Evolutionary conservation across 2,329 filamentous ascomycete genomes (phyloP).

Genomic region (Furcasterigmium furcatum): DNA sequence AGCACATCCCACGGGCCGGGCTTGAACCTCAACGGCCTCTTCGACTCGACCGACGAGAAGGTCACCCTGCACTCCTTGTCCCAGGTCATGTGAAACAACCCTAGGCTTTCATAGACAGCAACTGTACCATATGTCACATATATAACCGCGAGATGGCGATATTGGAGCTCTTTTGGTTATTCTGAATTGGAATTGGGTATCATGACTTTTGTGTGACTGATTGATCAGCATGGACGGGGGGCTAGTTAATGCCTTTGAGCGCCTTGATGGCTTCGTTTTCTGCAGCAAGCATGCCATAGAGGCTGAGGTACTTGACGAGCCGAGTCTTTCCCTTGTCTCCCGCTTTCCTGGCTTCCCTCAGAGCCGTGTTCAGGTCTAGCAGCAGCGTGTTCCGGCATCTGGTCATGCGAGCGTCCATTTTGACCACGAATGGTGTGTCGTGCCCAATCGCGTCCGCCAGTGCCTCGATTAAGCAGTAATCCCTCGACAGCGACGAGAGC

Average conservation of each 20-base stretch:
- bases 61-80: conserved; percentile 51
- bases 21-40: conserved; percentile 79
- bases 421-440: conserved; percentile 46
- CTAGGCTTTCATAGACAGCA: conserved; percentile 1
- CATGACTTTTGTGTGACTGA: conserved; percentile 15
- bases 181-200: conserved; percentile 19
- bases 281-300: conserved; percentile 51
- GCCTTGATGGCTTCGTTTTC: conserved; percentile 49
- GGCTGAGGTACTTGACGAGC: conserved; percentile 46
- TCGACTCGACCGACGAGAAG: conserved; percentile 58
- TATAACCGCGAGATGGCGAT: conserved; percentile 1
- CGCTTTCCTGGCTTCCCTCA: conserved; percentile 39
- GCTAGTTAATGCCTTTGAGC: conserved; percentile 32
- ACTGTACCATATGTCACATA: conserved; percentile 35
- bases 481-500: conserved; percentile 39
- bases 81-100: conserved; percentile 46
- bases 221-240: background rate
- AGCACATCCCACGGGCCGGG: conserved; percentile 86
- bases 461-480: conserved; percentile 38
- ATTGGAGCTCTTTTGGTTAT: background rate
- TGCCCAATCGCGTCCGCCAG: conserved; percentile 42
- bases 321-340: conserved; percentile 38
- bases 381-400: conserved; percentile 55
- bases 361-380: conserved; percentile 50
- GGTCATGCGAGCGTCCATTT: conserved; percentile 47